phyloP scores from a whole-genome alignment of 2,329 filamentous ascomycete genomes.

The Triangularia verruculosa region DNA sequence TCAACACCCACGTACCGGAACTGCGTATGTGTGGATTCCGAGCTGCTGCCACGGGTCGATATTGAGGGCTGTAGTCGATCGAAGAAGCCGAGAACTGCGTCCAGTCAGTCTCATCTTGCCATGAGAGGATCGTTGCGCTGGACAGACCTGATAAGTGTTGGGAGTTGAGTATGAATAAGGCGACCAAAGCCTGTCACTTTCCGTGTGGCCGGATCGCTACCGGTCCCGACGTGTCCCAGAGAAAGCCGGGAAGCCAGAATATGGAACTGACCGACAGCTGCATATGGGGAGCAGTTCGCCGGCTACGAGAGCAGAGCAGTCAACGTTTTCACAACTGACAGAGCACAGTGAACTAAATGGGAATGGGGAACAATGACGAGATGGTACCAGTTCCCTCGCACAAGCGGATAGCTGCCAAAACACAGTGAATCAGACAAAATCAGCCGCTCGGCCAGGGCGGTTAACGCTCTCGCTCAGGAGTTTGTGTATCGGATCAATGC shows the following conservation, averaged over 20 bases:
- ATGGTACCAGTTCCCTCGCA: neutral
- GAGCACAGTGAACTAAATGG: neutral
- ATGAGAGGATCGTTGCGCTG: neutral
- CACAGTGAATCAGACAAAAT: neutral
- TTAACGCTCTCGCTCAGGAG: neutral
- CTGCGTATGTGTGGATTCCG: neutral
- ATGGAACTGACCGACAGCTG: neutral
- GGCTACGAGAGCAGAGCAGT: neutral
- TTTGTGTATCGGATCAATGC: neutral
- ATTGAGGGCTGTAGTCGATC: no score
- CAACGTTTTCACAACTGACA: neutral
- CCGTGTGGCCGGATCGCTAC: neutral
- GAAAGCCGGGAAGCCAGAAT: neutral
- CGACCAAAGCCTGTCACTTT: neutral
- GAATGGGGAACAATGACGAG: neutral
- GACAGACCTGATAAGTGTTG: neutral
- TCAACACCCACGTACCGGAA: neutral
- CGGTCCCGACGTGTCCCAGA: neutral
- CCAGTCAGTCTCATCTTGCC: neutral
- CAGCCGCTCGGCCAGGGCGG: neutral
- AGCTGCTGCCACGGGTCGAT: neutral
- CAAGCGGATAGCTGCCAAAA: neutral
- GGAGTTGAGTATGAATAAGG: neutral
- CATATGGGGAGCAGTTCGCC: neutral
- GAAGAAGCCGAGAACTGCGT: neutral